Evolutionary conservation across 225 moss, liverwort and hornwort species (phyloP).

Genomic region (Straminergon stramineum): DNA sequence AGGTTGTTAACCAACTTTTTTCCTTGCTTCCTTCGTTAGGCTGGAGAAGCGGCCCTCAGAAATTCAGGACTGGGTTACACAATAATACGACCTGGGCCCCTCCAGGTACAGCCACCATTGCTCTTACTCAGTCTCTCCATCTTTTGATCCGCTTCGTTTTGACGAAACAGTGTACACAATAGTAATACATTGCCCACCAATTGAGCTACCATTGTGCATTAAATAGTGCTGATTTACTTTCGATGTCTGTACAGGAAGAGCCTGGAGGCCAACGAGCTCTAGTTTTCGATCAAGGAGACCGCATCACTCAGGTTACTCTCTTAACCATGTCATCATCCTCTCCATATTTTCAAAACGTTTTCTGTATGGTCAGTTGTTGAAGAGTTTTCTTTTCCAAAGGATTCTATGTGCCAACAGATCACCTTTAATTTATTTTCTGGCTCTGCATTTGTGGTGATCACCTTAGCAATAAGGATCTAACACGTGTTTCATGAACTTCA

Average conservation of each 20-base stretch:
- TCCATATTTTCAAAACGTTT: too few relatives aligned
- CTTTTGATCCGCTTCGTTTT: not conserved
- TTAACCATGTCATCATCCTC: not conserved
- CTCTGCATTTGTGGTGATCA: not conserved
- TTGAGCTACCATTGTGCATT: not conserved
- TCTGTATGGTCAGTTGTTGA: not conserved
- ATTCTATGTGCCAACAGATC: not conserved
- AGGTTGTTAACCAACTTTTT: not conserved
- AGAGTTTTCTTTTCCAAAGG: not conserved
- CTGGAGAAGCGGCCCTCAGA: conserved; percentile 71
- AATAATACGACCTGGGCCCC: conserved; percentile 78
- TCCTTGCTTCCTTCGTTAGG: conserved; percentile 15
- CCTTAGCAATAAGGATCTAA: not conserved
- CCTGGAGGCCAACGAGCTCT: conserved; percentile 84
- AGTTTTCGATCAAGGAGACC: conserved; percentile 89
- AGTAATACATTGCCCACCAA: not conserved
- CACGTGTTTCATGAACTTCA: conserved; percentile 8
- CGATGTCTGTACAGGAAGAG: conserved; percentile 53
- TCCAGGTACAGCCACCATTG: conserved; percentile 36
- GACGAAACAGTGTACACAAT: not conserved
- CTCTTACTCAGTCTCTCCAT: not conserved
- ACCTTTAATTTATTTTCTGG: not conserved
- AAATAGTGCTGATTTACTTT: not conserved
- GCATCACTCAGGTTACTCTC: conserved; percentile 70
- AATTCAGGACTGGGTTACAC: conserved; percentile 91